phyloP scores from a whole-genome alignment of 169 alveolate genomes.

The Amoebophrya sp. region DNA sequence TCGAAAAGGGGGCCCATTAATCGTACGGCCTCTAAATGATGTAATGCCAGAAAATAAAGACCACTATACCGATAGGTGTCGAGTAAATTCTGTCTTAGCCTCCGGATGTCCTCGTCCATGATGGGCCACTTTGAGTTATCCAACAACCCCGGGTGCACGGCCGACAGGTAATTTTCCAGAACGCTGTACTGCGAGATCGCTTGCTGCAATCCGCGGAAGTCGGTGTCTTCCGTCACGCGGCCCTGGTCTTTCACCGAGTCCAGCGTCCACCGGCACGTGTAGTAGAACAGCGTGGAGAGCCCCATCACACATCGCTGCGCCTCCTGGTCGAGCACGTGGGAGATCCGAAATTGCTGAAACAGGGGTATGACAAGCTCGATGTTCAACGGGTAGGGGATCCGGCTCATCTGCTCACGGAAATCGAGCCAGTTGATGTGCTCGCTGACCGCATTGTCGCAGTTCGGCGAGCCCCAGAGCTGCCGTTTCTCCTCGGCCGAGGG shows the following conservation, averaged over 20 bases:
- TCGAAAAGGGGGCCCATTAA: too few species aligned
- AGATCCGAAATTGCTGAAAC: not conserved
- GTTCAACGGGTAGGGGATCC: not conserved
- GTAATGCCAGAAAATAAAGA: too few species aligned
- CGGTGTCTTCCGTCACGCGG: not conserved
- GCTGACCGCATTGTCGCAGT: not conserved
- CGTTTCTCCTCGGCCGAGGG: not conserved
- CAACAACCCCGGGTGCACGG: not conserved
- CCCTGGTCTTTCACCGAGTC: not conserved
- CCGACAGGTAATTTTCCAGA: not conserved
- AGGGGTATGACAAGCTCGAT: not conserved
- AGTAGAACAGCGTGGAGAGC: not conserved
- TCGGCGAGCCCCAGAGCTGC: constrained; percentile 1
- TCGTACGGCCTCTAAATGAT: too few species aligned
- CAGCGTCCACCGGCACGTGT: not conserved
- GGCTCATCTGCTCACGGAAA: not conserved
- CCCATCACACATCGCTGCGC: not conserved
- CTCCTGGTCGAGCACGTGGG: not conserved
- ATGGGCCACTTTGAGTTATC: not conserved
- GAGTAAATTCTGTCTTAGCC: not conserved
- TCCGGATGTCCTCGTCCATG: not conserved
- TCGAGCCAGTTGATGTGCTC: not conserved
- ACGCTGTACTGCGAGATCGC: constrained; percentile 17
- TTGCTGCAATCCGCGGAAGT: not conserved
- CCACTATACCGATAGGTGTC: not conserved